These are phyloP conservation scores for Kazachstania psychrophila DNA, from an alignment of 805 yeast genomes.

Conservation along the genomic window DNA sequence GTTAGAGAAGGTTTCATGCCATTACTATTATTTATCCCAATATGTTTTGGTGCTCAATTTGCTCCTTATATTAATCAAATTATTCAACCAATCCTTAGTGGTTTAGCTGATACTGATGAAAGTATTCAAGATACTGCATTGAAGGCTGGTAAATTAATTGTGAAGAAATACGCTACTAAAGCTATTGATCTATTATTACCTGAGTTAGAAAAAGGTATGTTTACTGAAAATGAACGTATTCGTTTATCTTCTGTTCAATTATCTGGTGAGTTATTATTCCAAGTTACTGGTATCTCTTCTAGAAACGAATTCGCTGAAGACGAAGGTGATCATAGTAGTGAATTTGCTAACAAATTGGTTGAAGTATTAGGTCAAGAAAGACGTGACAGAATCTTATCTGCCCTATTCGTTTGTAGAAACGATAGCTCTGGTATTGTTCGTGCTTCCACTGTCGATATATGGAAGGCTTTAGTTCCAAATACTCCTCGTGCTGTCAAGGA, in stretches of 20 bases:
- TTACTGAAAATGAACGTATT: conserved; percentile 74
- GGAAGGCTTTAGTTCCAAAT: conserved; percentile 94
- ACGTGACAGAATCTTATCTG: conserved; percentile 75
- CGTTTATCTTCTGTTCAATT: conserved; percentile 90
- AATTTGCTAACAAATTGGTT: conserved; percentile 53
- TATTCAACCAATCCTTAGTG: conserved; percentile 85
- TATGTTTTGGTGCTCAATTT: conserved; percentile 86
- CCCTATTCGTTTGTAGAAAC: conserved; percentile 89
- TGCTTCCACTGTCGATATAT: conserved; percentile 80
- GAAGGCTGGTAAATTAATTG: conserved; percentile 87
- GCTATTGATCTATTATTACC: conserved; percentile 92
- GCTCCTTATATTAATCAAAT: conserved; percentile 78
- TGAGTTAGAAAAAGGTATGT: conserved; percentile 82
- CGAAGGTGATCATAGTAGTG: conserved; percentile 36
- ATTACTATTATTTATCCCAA: conserved; percentile 77
- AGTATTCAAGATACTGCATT: conserved; percentile 80
- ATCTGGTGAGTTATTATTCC: conserved; percentile 89
- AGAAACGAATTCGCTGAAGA: conserved; percentile 53
- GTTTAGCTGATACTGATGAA: conserved; percentile 85
- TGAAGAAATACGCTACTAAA: conserved; percentile 79
- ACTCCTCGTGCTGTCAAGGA: conserved; percentile 93
- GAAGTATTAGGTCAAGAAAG: conserved; percentile 81
- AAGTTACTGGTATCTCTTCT: conserved; percentile 82
- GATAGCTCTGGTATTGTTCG: conserved; percentile 84
- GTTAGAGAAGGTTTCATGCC: conserved; percentile 93